These are phyloP conservation scores for Cadophora gregata DNA, from an alignment of 2,329 filamentous ascomycete genomes.

Conservation along the genomic window DNA sequence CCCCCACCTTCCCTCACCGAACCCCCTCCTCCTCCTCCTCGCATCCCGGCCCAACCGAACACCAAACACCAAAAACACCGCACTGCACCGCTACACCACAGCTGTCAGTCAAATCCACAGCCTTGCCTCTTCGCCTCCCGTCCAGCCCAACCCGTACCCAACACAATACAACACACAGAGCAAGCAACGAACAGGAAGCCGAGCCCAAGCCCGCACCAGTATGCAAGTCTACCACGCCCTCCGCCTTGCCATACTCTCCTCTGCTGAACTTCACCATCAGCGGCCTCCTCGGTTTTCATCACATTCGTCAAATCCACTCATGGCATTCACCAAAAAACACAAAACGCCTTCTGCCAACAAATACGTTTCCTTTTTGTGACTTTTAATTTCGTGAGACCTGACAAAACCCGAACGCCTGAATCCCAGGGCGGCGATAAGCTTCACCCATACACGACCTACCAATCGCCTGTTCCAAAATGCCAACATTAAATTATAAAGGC, in stretches of 20 bases:
- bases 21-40: background rate
- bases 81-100: background rate
- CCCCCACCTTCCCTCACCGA: constrained; percentile 12
- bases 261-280: background rate
- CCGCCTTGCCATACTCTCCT: background rate
- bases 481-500: no score
- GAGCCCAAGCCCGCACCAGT: background rate
- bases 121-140: background rate
- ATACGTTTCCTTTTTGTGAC: background rate
- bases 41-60: background rate
- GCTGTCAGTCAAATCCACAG: background rate
- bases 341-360: background rate
- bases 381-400: background rate
- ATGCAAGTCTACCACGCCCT: constrained; percentile 1
- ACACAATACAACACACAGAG: background rate
- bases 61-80: background rate
- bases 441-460: no score
- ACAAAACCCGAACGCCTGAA: background rate
- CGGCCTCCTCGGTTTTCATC: background rate
- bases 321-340: background rate
- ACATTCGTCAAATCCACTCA: background rate
- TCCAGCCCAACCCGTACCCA: constrained; percentile 7
- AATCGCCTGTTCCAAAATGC: no score
- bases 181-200: background rate
- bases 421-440: background rate